These are phyloP conservation scores for Kondoa malvinella DNA, from an alignment of 768 basidiomycete species.

Conservation along the genomic window DNA sequence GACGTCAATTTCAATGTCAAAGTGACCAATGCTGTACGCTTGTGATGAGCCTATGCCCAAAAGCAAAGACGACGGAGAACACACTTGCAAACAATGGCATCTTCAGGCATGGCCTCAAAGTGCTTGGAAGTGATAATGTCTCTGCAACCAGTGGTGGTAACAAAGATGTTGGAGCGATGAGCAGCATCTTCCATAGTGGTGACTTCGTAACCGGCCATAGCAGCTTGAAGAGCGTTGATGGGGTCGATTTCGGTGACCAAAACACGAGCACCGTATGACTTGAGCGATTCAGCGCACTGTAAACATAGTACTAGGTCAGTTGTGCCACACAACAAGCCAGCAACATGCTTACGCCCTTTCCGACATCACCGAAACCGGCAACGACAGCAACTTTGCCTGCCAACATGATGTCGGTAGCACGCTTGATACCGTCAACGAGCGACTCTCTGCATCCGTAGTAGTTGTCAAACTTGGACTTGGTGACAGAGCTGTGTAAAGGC, in stretches of 20 bases:
- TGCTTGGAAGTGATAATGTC: slow-evolving; percentile 89
- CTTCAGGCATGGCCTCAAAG: slow-evolving; percentile 87
- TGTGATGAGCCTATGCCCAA: neutral
- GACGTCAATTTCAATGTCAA: slow-evolving; percentile 62
- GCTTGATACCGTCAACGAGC: slow-evolving; percentile 98
- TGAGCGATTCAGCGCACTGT: slow-evolving; percentile 93
- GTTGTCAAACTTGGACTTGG: slow-evolving; percentile 86
- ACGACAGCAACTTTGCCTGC: slow-evolving; percentile 98
- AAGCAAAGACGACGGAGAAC: slow-evolving; percentile 41
- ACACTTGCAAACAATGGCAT: slow-evolving; percentile 95
- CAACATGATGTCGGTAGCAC: slow-evolving; percentile 99
- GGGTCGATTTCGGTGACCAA: slow-evolving; percentile 96
- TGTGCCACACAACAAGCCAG: slow-evolving; percentile 6
- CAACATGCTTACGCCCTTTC: slow-evolving; percentile 64
- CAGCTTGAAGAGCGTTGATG: slow-evolving; percentile 98
- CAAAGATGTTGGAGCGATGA: slow-evolving; percentile 70
- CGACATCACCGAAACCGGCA: slow-evolving; percentile 96
- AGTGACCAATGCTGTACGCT: slow-evolving; percentile 34
- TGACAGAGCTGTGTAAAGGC: slow-evolving; percentile 49
- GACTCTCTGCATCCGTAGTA: slow-evolving; percentile 99
- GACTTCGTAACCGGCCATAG: slow-evolving; percentile 98
- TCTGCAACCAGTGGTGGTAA: slow-evolving; percentile 95
- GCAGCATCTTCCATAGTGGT: slow-evolving; percentile 98
- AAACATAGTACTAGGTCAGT: neutral
- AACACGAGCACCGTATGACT: slow-evolving; percentile 93